Percentiles rank a stretch among this genome's conserved stretches.
phyloP scores from a whole-genome alignment of 164 flowering plant genomes.

The Chloranthus sessilifolius region DNA sequence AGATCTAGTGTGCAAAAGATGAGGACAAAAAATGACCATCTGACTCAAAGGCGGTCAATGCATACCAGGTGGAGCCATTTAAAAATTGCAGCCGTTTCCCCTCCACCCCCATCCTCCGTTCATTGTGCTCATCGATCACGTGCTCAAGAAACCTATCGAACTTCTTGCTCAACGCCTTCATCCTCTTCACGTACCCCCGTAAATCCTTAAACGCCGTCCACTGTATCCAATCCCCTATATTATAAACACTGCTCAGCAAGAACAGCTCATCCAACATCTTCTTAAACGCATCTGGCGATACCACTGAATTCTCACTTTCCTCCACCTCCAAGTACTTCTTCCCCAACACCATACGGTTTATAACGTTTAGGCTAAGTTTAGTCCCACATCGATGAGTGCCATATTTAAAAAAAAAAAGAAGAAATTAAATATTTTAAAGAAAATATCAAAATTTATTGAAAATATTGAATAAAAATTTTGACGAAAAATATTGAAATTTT shows the following conservation, averaged over 20 bases:
- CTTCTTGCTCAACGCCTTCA: conserved; percentile 40
- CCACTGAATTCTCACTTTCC: conserved; percentile 20
- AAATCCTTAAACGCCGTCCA: conserved; percentile 35
- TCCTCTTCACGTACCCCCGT: conserved; percentile 44
- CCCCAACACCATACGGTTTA: conserved; percentile 72
- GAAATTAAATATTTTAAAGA: no score
- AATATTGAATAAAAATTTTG: no score
- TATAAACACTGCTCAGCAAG: conserved; percentile 35
- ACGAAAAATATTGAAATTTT: no score
- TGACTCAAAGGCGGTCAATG: no score
- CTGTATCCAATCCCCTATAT: conserved; percentile 45
- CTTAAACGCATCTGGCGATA: conserved; percentile 55
- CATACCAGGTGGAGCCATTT: no score
- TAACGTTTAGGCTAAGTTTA: conserved; percentile 64
- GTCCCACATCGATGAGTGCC: no score
- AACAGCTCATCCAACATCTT: conserved; percentile 43
- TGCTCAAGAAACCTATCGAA: conserved; percentile 44
- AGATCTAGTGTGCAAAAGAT: no score
- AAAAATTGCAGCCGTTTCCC: no score
- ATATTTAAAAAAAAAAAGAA: no score
- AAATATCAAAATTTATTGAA: no score
- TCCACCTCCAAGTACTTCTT: conserved; percentile 43
- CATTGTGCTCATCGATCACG: conserved; percentile 42
- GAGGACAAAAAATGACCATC: no score
- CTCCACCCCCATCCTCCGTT: conserved; percentile 16